Percentiles rank a stretch among this genome's conserved stretches.
Conservation (phyloP, 257 asterid species). For the Buddleja alternifolia region DNA sequence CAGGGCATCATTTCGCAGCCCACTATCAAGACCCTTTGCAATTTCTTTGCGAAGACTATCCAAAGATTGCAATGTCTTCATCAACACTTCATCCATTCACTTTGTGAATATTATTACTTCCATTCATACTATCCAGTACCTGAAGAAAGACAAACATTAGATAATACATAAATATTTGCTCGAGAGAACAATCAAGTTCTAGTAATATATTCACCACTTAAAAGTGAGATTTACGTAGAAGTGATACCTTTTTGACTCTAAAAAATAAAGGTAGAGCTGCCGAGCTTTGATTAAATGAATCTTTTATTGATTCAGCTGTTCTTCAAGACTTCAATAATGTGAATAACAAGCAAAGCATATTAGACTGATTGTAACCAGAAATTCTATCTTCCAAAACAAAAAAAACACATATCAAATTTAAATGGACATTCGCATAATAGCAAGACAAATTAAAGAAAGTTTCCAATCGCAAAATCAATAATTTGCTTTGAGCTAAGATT, state of each 20-base stretch:
- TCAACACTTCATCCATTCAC: conserved; percentile 54
- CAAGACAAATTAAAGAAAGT: conserved; percentile 3
- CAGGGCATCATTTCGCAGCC: conserved; percentile 97
- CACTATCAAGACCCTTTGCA: conserved; percentile 91
- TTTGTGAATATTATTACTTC: conserved; percentile 37
- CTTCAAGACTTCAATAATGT: conserved; percentile 71
- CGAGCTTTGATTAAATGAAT: conserved; percentile 66
- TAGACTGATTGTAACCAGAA: background rate
- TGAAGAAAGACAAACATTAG: conserved; percentile 33
- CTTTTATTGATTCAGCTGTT: conserved; percentile 81
- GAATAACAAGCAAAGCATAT: conserved; percentile 32
- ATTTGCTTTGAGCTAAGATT: background rate
- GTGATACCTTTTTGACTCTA: conserved; percentile 69
- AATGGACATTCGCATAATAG: conserved; percentile 1
- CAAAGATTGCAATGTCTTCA: conserved; percentile 59
- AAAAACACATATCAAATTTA: background rate
- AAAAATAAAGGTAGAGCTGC: conserved; percentile 58
- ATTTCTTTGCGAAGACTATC: conserved; percentile 72
- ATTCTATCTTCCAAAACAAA: conserved; percentile 1
- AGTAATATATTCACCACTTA: background rate
- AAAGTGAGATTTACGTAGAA: background rate
- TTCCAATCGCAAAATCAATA: background rate
- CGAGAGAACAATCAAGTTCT: conserved; percentile 4
- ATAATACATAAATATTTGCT: background rate
- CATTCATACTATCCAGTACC: conserved; percentile 66